Evolutionary conservation across 441 rosid species (phyloP).

Genomic region (Pelargonium myrrhifolium): DNA sequence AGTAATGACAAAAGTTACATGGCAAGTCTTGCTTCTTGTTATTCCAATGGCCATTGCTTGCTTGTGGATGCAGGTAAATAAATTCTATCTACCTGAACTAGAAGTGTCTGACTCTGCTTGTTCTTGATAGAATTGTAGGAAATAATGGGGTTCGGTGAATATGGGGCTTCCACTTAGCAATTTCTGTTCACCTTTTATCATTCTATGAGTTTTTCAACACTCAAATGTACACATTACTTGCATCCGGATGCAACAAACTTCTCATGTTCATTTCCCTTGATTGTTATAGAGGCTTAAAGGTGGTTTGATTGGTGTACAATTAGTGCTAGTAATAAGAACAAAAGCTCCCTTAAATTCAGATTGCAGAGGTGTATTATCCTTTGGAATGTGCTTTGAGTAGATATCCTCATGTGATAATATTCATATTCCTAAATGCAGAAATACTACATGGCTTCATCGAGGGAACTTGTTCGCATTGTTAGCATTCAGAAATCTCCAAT

Average conservation of each 20-base stretch:
- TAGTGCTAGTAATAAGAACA: not conserved
- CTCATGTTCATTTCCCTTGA: not conserved
- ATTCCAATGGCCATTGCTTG: constrained; percentile 96
- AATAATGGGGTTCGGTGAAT: constrained; percentile 1
- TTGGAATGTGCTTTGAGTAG: not conserved
- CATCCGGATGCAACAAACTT: not conserved
- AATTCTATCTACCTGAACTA: constrained; percentile 12
- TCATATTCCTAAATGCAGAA: constrained; percentile 48
- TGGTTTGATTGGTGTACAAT: not conserved
- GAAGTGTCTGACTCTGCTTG: constrained; percentile 11
- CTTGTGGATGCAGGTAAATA: constrained; percentile 96
- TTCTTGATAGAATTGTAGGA: constrained; percentile 10
- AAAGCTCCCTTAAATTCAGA: not conserved
- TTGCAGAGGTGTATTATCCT: not conserved
- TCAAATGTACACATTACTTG: not conserved
- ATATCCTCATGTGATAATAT: not conserved
- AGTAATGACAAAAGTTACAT: constrained; percentile 91
- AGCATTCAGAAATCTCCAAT: constrained; percentile 99
- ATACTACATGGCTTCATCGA: constrained; percentile 99
- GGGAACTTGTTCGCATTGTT: constrained; percentile 96
- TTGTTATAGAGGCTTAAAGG: not conserved
- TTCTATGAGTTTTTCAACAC: not conserved
- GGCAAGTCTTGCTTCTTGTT: constrained; percentile 98
- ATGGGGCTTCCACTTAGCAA: constrained; percentile 11
- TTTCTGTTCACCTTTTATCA: not conserved